Evolutionary conservation across 2,329 filamentous ascomycete genomes (phyloP).

Genomic region (Thielaviopsis musarum): DNA sequence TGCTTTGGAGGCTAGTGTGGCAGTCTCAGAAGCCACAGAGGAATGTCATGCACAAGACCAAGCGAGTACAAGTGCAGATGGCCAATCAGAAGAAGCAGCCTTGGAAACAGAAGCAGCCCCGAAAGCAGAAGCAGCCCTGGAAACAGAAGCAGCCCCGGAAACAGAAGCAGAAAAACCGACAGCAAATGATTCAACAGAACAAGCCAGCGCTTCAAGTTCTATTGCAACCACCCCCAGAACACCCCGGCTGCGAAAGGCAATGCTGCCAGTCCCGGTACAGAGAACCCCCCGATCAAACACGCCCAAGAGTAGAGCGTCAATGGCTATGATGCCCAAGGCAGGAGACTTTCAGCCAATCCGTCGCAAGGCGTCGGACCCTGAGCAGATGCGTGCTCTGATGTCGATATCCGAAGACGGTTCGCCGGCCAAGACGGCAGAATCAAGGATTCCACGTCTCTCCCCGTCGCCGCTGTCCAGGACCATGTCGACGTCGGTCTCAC

Average conservation of each 20-base stretch:
- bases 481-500: background rate
- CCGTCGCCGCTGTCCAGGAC: background rate
- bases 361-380: background rate
- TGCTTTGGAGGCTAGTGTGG: background rate
- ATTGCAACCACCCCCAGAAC: background rate
- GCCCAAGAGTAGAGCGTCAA: background rate
- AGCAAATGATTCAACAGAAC: background rate
- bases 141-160: background rate
- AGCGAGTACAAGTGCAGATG: background rate
- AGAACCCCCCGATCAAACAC: background rate
- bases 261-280: background rate
- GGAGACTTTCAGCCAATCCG: background rate
- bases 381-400: background rate
- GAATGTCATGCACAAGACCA: background rate
- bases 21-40: background rate
- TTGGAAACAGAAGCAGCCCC: background rate
- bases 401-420: background rate
- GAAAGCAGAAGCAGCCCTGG: background rate
- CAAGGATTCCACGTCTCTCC: slow-evolving; percentile 1
- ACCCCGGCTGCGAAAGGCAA: background rate
- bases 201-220: background rate
- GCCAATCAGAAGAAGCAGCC: background rate
- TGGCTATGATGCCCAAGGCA: background rate
- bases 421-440: background rate
- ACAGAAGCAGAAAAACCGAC: too few species aligned